Evolutionary conservation across 2,329 filamentous ascomycete species (phyloP).

Genomic region (Neurospora sp.): DNA sequence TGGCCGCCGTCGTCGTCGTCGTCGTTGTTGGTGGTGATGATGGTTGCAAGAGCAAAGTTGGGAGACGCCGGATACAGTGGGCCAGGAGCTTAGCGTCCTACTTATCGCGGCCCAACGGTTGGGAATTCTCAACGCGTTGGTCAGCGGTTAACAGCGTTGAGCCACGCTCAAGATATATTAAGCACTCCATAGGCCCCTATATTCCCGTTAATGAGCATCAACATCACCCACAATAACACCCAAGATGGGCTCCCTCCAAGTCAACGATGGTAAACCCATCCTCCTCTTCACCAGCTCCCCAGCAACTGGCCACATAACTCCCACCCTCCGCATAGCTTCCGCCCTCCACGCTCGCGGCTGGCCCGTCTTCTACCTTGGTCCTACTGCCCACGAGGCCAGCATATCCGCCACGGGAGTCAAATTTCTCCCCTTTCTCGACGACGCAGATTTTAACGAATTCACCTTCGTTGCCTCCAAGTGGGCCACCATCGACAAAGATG

Average conservation of each 20-base stretch:
- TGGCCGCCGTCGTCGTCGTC: no score
- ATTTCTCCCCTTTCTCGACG: constrained; percentile 24
- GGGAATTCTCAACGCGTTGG: no score
- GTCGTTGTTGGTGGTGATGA: no score
- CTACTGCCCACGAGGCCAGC: constrained; percentile 20
- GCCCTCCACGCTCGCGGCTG: constrained; percentile 22
- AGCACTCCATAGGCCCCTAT: no score
- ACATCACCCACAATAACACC: background rate
- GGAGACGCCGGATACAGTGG: no score
- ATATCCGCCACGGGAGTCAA: constrained; percentile 24
- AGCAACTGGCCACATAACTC: constrained; percentile 28
- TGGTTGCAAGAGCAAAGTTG: no score
- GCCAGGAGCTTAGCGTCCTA: no score
- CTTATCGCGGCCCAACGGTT: no score
- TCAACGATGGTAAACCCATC: background rate
- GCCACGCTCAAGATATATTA: no score
- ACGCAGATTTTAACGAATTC: constrained; percentile 26
- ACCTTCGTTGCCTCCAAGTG: constrained; percentile 18
- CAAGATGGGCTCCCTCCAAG: background rate
- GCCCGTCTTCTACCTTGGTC: constrained; percentile 26
- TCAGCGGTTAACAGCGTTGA: no score
- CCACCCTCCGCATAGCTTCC: constrained; percentile 25
- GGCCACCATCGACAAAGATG: background rate
- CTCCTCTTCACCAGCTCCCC: constrained; percentile 27
- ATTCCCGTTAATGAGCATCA: background rate